Percentiles rank a stretch among this genome's conserved stretches.
These are phyloP conservation scores for Tuber umbilicatum DNA, from an alignment of 495 filamentous ascomycete species.

Conservation along the genomic window DNA sequence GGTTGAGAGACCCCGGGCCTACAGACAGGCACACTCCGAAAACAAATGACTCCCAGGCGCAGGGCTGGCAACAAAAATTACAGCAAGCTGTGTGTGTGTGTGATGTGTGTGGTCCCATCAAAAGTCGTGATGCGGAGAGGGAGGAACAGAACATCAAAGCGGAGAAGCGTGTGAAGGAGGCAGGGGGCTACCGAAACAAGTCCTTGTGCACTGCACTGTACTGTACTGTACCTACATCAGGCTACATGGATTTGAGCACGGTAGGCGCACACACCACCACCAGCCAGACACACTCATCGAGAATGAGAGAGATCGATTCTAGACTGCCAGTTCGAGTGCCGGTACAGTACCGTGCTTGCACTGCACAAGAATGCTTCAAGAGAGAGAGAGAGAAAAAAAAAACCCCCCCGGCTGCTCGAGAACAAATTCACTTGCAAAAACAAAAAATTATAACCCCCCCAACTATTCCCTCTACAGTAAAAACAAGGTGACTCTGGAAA, in stretches of 20 bases:
- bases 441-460: too few species aligned
- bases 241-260: not conserved
- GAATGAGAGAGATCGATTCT: not conserved
- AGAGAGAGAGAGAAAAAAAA: not conserved
- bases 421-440: not conserved
- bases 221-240: constrained; percentile 1
- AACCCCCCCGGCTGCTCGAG: not conserved
- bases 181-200: constrained; percentile 25
- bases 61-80: constrained; percentile 11
- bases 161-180: constrained; percentile 27
- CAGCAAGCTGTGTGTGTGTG: not conserved
- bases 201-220: not conserved
- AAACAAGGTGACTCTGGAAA: not conserved
- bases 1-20: constrained; percentile 28
- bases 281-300: not conserved
- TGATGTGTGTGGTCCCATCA: not conserved
- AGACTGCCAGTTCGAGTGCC: too few species aligned
- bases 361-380: not conserved
- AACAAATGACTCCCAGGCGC: constrained; percentile 30
- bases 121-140: constrained; percentile 21
- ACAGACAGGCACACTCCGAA: constrained; percentile 28
- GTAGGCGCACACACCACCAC: not conserved
- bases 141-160: constrained; percentile 15
- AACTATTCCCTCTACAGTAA: not conserved
- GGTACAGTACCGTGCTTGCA: not conserved